Conservation (phyloP, 2,329 filamentous ascomycete genomes). For the Talaromyces sp. region DNA sequence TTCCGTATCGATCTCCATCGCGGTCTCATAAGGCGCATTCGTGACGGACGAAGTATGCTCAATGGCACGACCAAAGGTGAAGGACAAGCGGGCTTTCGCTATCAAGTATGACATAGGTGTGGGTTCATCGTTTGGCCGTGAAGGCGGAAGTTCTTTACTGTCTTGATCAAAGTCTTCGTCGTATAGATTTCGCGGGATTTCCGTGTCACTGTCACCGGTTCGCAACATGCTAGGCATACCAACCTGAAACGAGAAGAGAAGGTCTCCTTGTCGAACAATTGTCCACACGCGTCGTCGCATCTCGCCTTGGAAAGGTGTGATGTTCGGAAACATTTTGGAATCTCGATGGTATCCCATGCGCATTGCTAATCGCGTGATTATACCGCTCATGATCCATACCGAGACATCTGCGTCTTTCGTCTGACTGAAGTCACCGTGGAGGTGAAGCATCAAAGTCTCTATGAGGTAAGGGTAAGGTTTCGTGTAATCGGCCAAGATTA, state of each 20-base stretch:
- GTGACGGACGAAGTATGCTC: slow-evolving; percentile 39
- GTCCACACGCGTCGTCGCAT: slow-evolving; percentile 48
- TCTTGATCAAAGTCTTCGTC: slow-evolving; percentile 62
- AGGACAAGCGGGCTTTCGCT: slow-evolving; percentile 38
- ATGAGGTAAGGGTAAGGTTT: slow-evolving; percentile 56
- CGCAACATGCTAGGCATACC: slow-evolving; percentile 64
- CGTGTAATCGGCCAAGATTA: slow-evolving; percentile 60
- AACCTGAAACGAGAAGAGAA: slow-evolving; percentile 62
- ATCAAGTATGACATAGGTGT: slow-evolving; percentile 51
- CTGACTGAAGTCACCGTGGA: slow-evolving; percentile 57
- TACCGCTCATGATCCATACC: slow-evolving; percentile 55
- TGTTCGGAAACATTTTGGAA: slow-evolving; percentile 54
- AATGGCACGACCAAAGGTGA: slow-evolving; percentile 40
- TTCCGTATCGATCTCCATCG: slow-evolving; percentile 56
- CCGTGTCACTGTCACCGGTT: slow-evolving; percentile 59
- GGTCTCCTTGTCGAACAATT: slow-evolving; percentile 54
- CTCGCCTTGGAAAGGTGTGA: slow-evolving; percentile 58
- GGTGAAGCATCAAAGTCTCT: slow-evolving; percentile 57
- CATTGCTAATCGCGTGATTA: slow-evolving; percentile 60
- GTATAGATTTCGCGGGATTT: slow-evolving; percentile 56
- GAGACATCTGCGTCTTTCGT: slow-evolving; percentile 57
- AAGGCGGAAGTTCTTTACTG: slow-evolving; percentile 50
- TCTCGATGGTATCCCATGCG: slow-evolving; percentile 63
- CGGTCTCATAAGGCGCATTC: slow-evolving; percentile 53
- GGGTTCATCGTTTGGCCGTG: slow-evolving; percentile 54